Conservation (phyloP, 441 rosid species). For the Gossypium laxum region DNA sequence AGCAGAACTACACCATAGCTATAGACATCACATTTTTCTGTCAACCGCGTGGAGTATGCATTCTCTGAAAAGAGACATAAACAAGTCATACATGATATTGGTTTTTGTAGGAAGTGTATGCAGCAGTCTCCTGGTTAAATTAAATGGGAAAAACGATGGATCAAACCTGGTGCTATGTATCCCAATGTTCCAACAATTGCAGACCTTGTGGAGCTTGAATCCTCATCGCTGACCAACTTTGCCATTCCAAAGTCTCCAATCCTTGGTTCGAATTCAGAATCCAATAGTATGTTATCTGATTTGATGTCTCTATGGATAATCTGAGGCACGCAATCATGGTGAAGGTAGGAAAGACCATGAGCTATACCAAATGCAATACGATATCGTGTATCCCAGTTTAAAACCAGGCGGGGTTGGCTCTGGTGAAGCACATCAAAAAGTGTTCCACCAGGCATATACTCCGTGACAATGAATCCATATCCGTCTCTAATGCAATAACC, state of each 20-base stretch:
- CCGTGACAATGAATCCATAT: slow-evolving; percentile 31
- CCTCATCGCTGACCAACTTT: slow-evolving; percentile 25
- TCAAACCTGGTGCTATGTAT: slow-evolving; percentile 46
- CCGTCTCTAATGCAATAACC: slow-evolving; percentile 33
- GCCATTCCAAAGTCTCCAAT: slow-evolving; percentile 42
- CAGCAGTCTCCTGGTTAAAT: background rate
- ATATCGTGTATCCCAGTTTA: slow-evolving; percentile 31
- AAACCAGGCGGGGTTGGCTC: slow-evolving; percentile 18
- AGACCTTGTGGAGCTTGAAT: slow-evolving; percentile 30
- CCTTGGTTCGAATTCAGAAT: slow-evolving; percentile 35
- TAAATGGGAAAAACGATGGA: background rate
- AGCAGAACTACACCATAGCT: slow-evolving; percentile 27
- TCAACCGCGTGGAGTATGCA: slow-evolving; percentile 20
- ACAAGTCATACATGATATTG: background rate
- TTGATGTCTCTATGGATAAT: slow-evolving; percentile 38
- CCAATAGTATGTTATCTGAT: slow-evolving; percentile 36
- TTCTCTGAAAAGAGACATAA: slow-evolving; percentile 19
- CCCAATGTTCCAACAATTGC: slow-evolving; percentile 37
- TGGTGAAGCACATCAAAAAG: slow-evolving; percentile 29
- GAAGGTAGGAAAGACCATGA: slow-evolving; percentile 41
- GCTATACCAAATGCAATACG: slow-evolving; percentile 35
- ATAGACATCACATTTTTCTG: slow-evolving; percentile 28
- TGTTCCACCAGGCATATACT: slow-evolving; percentile 37
- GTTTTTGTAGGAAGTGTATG: background rate
- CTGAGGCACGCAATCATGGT: slow-evolving; percentile 40